phyloP scores from a whole-genome alignment of 139 green algal species.

The Chlamydomonas incerta region DNA sequence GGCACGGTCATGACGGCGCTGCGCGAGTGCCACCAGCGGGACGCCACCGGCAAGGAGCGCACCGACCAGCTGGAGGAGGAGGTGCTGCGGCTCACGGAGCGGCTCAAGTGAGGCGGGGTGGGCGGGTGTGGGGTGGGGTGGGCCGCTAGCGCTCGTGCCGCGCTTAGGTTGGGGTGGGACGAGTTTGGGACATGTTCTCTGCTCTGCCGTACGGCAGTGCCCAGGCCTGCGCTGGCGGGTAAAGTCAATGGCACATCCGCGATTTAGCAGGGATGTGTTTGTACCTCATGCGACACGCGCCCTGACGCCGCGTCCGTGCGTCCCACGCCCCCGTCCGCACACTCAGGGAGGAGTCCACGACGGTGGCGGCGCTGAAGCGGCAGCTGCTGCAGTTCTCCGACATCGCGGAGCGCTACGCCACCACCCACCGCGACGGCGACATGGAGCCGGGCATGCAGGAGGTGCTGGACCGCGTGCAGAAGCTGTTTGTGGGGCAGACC shows the following conservation, averaged over 20 bases:
- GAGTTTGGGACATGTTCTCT: too few species aligned
- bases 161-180: too few species aligned
- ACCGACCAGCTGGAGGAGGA: constrained; percentile 49
- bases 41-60: constrained; percentile 39
- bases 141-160: too few species aligned
- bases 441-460: constrained; percentile 52
- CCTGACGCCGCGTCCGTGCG: too few species aligned
- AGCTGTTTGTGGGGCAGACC: constrained; percentile 57
- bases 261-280: too few species aligned
- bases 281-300: too few species aligned
- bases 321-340: background rate
- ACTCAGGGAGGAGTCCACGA: constrained; percentile 49
- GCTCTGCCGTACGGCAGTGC: too few species aligned
- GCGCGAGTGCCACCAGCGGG: constrained; percentile 56
- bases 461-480: constrained; percentile 45
- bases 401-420: constrained; percentile 56
- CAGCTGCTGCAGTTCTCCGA: constrained; percentile 61
- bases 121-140: too few species aligned
- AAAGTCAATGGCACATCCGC: too few species aligned
- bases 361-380: constrained; percentile 56
- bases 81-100: constrained; percentile 50
- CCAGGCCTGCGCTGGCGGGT: too few species aligned
- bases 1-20: constrained; percentile 53
- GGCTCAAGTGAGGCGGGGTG: constrained; percentile 38
- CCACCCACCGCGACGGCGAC: constrained; percentile 27